phyloP scores from a whole-genome alignment of 768 basidiomycete genomes.

The Favolaschia claudopus region DNA sequence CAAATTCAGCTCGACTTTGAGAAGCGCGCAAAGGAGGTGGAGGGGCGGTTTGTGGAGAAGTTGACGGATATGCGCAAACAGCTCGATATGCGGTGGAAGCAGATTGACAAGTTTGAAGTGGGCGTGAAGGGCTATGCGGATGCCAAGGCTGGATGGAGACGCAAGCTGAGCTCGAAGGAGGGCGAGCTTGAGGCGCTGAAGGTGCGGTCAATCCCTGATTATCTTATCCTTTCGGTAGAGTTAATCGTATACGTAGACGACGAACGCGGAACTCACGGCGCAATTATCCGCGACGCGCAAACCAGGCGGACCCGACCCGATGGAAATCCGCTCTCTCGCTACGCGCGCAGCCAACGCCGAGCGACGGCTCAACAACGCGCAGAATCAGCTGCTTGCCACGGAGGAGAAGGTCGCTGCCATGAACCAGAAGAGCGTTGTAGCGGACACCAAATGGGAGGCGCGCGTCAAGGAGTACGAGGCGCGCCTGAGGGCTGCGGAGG shows the following conservation, averaged over 20 bases:
- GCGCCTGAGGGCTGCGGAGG: constrained; percentile 82
- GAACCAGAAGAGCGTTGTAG: constrained; percentile 72
- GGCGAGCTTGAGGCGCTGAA: constrained; percentile 90
- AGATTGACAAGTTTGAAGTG: constrained; percentile 91
- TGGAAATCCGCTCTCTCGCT: constrained; percentile 74
- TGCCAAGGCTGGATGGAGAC: constrained; percentile 83
- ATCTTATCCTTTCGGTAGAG: neutral
- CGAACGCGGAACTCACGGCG: constrained; percentile 74
- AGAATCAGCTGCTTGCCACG: constrained; percentile 82
- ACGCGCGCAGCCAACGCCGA: constrained; percentile 86
- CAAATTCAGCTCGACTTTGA: constrained; percentile 90
- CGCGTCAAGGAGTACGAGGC: constrained; percentile 93
- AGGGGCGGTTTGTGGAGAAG: constrained; percentile 75
- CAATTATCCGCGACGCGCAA: constrained; percentile 73
- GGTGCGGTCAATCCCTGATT: constrained; percentile 56
- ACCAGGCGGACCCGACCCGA: constrained; percentile 64
- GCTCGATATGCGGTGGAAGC: constrained; percentile 87
- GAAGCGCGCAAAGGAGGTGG: constrained; percentile 81
- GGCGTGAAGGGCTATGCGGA: constrained; percentile 85
- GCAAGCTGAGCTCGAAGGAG: constrained; percentile 81
- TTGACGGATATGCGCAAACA: constrained; percentile 84
- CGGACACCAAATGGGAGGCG: constrained; percentile 93
- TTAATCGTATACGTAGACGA: constrained; percentile 52
- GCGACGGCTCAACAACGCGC: constrained; percentile 82
- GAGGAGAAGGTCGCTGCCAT: constrained; percentile 85